Conservation (phyloP, 106 monocot species). For the Platanthera zijinensis region DNA sequence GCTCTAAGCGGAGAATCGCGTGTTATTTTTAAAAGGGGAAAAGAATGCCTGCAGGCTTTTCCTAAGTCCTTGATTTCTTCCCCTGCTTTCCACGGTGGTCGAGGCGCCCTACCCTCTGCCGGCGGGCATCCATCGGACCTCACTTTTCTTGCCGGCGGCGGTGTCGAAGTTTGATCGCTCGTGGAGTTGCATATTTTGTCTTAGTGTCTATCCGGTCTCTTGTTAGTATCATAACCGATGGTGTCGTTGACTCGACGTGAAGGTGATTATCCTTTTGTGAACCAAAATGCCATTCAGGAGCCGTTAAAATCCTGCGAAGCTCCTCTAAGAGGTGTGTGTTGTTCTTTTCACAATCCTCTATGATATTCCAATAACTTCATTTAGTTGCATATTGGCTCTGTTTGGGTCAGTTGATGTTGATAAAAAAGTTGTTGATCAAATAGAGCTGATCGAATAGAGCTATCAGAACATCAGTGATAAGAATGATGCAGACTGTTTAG, state of each 20-base stretch:
- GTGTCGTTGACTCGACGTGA: constrained; percentile 37
- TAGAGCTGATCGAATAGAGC: no score
- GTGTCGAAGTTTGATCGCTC: constrained; percentile 27
- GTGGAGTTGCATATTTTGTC: constrained; percentile 7
- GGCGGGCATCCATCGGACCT: constrained; percentile 91
- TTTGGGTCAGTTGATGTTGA: not conserved
- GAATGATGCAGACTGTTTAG: no score
- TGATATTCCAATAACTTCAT: not conserved
- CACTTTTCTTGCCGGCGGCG: constrained; percentile 78
- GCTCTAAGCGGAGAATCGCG: constrained; percentile 53
- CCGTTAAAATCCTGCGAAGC: constrained; percentile 17
- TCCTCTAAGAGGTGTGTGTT: constrained; percentile 26
- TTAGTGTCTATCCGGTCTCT: not conserved
- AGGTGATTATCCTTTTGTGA: constrained; percentile 28
- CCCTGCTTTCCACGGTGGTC: constrained; percentile 89
- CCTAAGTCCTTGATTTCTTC: constrained; percentile 78
- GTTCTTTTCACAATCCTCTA: not conserved
- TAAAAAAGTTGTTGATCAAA: no score
- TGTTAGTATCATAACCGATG: constrained; percentile 27
- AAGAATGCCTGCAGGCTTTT: constrained; percentile 42
- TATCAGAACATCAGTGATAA: no score
- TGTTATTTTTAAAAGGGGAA: constrained; percentile 49
- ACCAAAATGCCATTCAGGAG: constrained; percentile 23
- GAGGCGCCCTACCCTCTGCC: constrained; percentile 85
- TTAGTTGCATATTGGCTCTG: not conserved